Percentiles rank a stretch among this genome's conserved stretches.
phyloP scores from a whole-genome alignment of 257 asterid genomes.

The Leonotis leonurus region DNA sequence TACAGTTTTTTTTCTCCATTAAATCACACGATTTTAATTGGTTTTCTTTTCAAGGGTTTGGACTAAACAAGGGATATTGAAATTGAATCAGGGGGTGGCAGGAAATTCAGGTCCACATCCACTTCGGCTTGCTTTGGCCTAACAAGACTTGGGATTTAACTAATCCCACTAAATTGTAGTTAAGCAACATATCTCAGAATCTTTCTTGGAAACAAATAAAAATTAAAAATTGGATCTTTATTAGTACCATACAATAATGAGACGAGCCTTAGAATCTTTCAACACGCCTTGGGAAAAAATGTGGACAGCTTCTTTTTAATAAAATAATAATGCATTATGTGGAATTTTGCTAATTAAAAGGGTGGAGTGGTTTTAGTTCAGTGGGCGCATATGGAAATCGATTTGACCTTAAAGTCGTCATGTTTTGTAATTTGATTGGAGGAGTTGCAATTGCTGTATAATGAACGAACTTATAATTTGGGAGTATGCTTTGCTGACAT shows the following conservation, averaged over 20 bases:
- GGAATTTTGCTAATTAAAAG: background rate
- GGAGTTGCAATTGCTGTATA: too few relatives aligned
- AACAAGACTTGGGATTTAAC: slow-evolving; percentile 9
- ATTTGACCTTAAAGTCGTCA: background rate
- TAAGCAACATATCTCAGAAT: slow-evolving; percentile 14
- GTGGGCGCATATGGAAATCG: background rate
- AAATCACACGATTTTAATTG: background rate
- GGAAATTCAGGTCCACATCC: background rate
- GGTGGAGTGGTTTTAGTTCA: background rate
- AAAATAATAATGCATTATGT: background rate
- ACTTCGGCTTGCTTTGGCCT: background rate
- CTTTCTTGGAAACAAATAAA: background rate
- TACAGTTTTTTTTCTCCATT: background rate
- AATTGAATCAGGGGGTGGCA: slow-evolving; percentile 17
- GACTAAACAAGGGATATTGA: background rate
- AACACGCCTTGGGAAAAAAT: background rate
- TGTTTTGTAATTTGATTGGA: background rate
- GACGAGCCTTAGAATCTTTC: slow-evolving; percentile 13
- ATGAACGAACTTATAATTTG: too few relatives aligned
- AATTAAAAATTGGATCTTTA: background rate
- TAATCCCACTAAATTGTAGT: slow-evolving; percentile 2
- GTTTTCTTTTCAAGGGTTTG: background rate
- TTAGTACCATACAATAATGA: background rate
- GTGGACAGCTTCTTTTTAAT: background rate
- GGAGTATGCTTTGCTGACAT: too few relatives aligned